phyloP scores from a whole-genome alignment of 1,284 basidiomycete genomes.

The Pulveroboletus sp. region DNA sequence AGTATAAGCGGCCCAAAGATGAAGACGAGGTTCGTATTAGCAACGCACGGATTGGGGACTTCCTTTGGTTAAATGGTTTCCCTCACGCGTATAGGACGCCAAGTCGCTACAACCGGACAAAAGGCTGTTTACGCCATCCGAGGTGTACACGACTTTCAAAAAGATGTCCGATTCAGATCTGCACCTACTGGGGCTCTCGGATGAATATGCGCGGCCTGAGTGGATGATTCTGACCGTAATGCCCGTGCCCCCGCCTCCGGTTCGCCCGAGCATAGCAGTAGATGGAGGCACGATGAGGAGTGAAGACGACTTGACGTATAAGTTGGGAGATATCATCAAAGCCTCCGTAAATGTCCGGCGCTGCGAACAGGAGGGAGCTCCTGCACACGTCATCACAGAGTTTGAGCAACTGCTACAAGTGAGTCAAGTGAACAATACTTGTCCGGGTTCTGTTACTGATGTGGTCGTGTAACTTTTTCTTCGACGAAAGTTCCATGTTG shows the following conservation, averaged over 20 bases:
- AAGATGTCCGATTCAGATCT: slow-evolving; percentile 92
- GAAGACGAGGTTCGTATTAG: slow-evolving; percentile 81
- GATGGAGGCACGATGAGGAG: slow-evolving; percentile 95
- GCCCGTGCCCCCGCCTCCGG: slow-evolving; percentile 96
- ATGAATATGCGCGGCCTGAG: slow-evolving; percentile 94
- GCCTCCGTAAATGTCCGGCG: slow-evolving; percentile 89
- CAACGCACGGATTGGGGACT: neutral
- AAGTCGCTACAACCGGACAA: slow-evolving; percentile 90
- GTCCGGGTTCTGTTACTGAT: slow-evolving; percentile 9
- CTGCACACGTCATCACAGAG: slow-evolving; percentile 93
- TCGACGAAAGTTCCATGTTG: slow-evolving; percentile 84
- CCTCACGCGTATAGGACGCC: slow-evolving; percentile 51
- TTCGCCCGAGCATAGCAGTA: slow-evolving; percentile 94
- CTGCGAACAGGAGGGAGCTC: slow-evolving; percentile 96
- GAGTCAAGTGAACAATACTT: slow-evolving; percentile 27
- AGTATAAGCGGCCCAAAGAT: slow-evolving; percentile 90
- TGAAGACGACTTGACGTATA: slow-evolving; percentile 99
- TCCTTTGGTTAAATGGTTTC: slow-evolving; percentile 12
- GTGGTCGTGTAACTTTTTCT: neutral
- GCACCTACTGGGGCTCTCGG: slow-evolving; percentile 89
- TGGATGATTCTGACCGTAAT: slow-evolving; percentile 99
- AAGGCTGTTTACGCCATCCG: slow-evolving; percentile 81
- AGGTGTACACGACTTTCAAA: slow-evolving; percentile 89
- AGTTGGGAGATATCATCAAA: slow-evolving; percentile 96
- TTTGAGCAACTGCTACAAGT: slow-evolving; percentile 94